phyloP scores from a whole-genome alignment of 129 eudicot species.

The Tanacetum coccineum region DNA sequence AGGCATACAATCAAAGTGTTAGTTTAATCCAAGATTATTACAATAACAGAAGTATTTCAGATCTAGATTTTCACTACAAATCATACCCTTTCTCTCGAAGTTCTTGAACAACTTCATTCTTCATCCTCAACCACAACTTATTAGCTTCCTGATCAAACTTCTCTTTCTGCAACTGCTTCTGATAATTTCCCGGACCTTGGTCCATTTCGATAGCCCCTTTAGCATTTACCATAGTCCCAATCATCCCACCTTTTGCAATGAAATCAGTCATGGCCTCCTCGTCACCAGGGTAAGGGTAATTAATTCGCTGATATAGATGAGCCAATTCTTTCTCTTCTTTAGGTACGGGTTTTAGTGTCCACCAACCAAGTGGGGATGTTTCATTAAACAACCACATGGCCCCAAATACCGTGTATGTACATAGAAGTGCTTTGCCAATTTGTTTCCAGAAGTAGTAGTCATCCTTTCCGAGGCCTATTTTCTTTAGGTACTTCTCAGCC shows the following conservation, averaged over 20 bases:
- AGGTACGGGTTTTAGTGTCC: constrained; percentile 82
- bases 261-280: constrained; percentile 93
- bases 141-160: constrained; percentile 82
- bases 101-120: constrained; percentile 83
- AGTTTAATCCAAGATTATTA: constrained; percentile 19
- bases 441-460: constrained; percentile 80
- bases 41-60: constrained; percentile 7
- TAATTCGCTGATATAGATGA: constrained; percentile 66
- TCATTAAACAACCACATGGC: constrained; percentile 83
- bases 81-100: constrained; percentile 86
- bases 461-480: constrained; percentile 74
- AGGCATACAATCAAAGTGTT: not conserved
- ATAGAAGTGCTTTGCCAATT: constrained; percentile 71
- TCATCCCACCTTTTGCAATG: constrained; percentile 87
- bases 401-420: constrained; percentile 75
- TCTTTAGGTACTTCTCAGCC: constrained; percentile 62
- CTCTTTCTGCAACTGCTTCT: constrained; percentile 91
- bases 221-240: constrained; percentile 78
- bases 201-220: constrained; percentile 75
- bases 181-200: constrained; percentile 58
- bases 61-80: constrained; percentile 39
- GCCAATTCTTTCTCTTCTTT: constrained; percentile 90
- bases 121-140: constrained; percentile 94
- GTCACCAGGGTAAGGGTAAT: constrained; percentile 92
- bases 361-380: constrained; percentile 96